These are phyloP conservation scores for Parathielavia hyrcaniae DNA, from an alignment of 495 filamentous ascomycete species.

Conservation along the genomic window DNA sequence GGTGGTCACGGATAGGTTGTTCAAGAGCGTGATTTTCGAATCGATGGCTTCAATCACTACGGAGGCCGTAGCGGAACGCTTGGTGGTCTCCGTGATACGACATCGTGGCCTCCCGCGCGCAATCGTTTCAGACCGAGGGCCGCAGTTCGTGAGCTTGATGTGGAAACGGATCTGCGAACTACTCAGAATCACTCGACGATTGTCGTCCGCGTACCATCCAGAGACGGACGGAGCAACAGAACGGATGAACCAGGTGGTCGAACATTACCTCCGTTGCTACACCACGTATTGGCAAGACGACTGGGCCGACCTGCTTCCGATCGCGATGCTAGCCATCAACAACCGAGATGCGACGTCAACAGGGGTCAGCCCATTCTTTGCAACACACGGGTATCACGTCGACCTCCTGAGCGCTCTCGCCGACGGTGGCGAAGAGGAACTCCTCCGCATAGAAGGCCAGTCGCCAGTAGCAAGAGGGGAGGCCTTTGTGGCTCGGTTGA, in stretches of 20 bases:
- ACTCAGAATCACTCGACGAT: background rate
- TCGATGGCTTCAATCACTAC: background rate
- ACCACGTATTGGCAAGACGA: slow-evolving; percentile 5
- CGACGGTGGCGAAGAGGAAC: background rate
- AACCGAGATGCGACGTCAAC: background rate
- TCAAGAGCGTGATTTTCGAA: background rate
- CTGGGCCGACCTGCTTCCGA: background rate
- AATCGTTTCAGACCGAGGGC: slow-evolving; percentile 1
- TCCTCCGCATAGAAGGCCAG: background rate
- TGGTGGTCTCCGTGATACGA: background rate
- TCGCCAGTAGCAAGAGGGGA: background rate
- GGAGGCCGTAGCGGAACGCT: background rate
- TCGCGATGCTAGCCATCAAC: slow-evolving; percentile 5
- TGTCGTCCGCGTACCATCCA: background rate
- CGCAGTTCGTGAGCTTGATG: background rate
- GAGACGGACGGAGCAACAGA: slow-evolving; percentile 4
- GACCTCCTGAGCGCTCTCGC: slow-evolving; percentile 6
- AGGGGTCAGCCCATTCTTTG: background rate
- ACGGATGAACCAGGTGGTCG: background rate
- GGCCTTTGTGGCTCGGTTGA: background rate
- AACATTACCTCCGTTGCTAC: slow-evolving; percentile 3
- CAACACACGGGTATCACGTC: background rate
- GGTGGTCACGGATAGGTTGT: background rate
- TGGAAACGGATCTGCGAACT: background rate
- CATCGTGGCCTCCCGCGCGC: background rate